These are phyloP conservation scores for Fagopyrum tataricum DNA, from an alignment of 148 eudicot genomes.

Conservation along the genomic window DNA sequence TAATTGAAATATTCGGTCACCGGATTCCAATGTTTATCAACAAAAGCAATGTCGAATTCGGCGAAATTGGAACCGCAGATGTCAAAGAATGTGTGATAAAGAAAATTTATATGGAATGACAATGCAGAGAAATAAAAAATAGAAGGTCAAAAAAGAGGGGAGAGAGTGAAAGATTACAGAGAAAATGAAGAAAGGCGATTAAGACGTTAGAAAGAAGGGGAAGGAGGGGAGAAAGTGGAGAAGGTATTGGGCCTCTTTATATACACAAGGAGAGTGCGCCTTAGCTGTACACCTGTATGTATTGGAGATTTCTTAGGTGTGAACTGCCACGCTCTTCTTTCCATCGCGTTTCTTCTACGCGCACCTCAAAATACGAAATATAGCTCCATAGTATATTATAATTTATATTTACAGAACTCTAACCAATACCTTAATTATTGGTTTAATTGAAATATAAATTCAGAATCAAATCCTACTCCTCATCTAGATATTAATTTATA, in stretches of 20 bases:
- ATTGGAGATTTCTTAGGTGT: not conserved
- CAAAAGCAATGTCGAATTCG: slow-evolving; percentile 4
- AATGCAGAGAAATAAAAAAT: not conserved
- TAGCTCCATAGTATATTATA: too few species aligned
- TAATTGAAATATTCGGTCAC: not conserved
- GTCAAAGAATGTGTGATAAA: not conserved
- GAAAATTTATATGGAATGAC: not conserved
- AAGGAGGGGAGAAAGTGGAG: not conserved
- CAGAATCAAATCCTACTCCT: too few species aligned
- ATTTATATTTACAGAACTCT: too few species aligned
- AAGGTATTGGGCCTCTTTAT: not conserved
- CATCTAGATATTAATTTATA: too few species aligned
- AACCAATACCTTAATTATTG: too few species aligned
- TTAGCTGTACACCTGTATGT: slow-evolving; percentile 9
- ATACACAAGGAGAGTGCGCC: slow-evolving; percentile 5
- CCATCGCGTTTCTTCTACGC: not conserved
- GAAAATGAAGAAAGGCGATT: not conserved
- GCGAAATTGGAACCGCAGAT: not conserved
- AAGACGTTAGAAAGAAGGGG: not conserved
- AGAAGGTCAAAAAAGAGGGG: not conserved
- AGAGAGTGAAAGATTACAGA: not conserved
- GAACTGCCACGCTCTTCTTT: not conserved
- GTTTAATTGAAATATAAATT: too few species aligned
- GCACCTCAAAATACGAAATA: not conserved
- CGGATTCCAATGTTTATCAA: not conserved